These are phyloP conservation scores for Microsporum ferrugineum DNA, from an alignment of 2,329 filamentous ascomycete species.

Conservation along the genomic window DNA sequence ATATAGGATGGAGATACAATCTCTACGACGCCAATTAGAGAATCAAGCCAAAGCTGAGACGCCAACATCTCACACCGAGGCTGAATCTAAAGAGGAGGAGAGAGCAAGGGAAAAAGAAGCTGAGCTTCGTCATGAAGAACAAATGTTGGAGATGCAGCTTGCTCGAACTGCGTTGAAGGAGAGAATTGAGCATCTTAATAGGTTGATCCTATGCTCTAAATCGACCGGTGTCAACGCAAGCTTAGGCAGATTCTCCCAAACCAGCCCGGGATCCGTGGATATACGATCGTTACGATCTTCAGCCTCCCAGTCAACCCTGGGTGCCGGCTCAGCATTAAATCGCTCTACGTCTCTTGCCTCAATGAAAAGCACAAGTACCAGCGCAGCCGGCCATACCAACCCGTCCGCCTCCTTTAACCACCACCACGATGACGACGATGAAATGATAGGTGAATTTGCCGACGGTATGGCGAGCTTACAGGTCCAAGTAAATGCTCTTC, in stretches of 20 bases:
- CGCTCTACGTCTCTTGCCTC: slow-evolving; percentile 59
- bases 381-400: slow-evolving; percentile 20
- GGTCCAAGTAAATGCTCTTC: slow-evolving; percentile 82
- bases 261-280: slow-evolving; percentile 30
- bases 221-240: slow-evolving; percentile 83
- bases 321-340: slow-evolving; percentile 43
- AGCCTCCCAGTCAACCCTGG: slow-evolving; percentile 50
- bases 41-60: slow-evolving; percentile 54
- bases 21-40: slow-evolving; percentile 70
- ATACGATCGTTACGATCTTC: slow-evolving; percentile 56
- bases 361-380: slow-evolving; percentile 34
- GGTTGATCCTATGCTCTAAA: slow-evolving; percentile 88
- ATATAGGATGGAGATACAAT: slow-evolving; percentile 84
- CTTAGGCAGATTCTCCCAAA: slow-evolving; percentile 52
- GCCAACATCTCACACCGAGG: slow-evolving; percentile 39
- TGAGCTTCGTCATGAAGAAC: slow-evolving; percentile 81
- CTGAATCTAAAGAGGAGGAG: slow-evolving; percentile 38
- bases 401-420: slow-evolving; percentile 28
- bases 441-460: slow-evolving; percentile 67
- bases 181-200: slow-evolving; percentile 91
- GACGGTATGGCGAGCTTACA: slow-evolving; percentile 72
- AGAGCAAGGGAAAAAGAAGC: slow-evolving; percentile 66
- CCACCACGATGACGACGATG: slow-evolving; percentile 56
- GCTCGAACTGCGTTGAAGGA: slow-evolving; percentile 92
- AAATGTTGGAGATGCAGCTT: slow-evolving; percentile 97